Evolutionary conservation across 108 stramenopile species (phyloP).

Genomic region (Cyclotella sp.): DNA sequence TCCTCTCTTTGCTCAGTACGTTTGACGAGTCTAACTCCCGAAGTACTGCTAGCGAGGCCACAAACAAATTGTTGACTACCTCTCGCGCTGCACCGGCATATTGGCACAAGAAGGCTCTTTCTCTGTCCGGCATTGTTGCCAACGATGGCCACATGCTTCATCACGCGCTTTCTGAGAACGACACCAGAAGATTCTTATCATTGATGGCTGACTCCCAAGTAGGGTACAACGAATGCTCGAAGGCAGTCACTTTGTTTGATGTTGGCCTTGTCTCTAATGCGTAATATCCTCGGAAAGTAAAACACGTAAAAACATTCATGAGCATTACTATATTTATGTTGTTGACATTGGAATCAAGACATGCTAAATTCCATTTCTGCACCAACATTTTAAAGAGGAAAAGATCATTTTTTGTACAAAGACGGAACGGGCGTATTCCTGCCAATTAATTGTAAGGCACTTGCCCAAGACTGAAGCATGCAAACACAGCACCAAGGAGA

Average conservation of each 20-base stretch:
- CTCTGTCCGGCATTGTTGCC: constrained; percentile 65
- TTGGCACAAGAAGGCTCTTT: constrained; percentile 70
- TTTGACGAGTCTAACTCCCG: constrained; percentile 31
- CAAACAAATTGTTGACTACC: constrained; percentile 17
- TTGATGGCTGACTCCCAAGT: constrained; percentile 61
- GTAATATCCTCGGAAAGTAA: neutral
- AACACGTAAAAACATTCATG: neutral
- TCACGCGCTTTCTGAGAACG: constrained; percentile 41
- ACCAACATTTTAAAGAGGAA: neutral
- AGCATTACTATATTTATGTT: neutral
- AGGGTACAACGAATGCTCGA: constrained; percentile 11
- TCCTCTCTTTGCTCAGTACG: constrained; percentile 40
- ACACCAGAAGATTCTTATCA: constrained; percentile 53
- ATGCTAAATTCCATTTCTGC: neutral
- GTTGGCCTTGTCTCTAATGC: neutral
- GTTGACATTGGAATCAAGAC: neutral
- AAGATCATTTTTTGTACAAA: too few relatives aligned
- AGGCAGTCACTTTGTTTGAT: constrained; percentile 10
- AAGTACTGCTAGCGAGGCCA: neutral
- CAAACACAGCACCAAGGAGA: too few relatives aligned
- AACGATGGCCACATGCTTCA: constrained; percentile 65
- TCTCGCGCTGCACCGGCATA: constrained; percentile 60
- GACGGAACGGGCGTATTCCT: too few relatives aligned
- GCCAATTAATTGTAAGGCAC: too few relatives aligned
- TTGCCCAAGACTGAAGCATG: too few relatives aligned